Base-by-base conservation (phyloP, 345 rosid genomes). In the Salix brachista region DNA sequence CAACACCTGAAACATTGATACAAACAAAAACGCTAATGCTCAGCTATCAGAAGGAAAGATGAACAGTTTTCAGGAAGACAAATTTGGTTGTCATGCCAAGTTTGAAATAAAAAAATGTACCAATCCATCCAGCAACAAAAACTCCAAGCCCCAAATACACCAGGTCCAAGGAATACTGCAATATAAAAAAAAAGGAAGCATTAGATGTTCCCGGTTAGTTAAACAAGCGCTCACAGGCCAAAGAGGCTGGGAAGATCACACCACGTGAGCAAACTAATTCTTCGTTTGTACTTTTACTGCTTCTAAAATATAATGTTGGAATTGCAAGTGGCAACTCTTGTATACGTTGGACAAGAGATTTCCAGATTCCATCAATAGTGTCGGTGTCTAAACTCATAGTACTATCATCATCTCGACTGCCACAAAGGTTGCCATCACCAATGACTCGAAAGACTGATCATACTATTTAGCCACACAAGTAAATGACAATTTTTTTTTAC, bases 41-140 rank as follows among this genome's bases (percentile, higher is more conserved):
- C 77, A 65, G 66, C 48, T 54, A 68, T 37, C 44, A 1, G 9
- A 5, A 36, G 21, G 18, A 78, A 42, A 66, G 12, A 4, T 54
- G 32, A 6, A 16, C 58, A 69, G 16, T 21, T 36, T 13, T 28
- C 50, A n/a, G 71, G n/a, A 41, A 68, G 23, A 41, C 9, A 37
- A 12, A 18, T 67, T 32, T 23, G 46, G 23, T 30, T 60, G 3
- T 17, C n/a, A 58, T 62, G 46, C n/a, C 21, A 12, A 28, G 46
- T 46, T 73, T 14, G 67, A 23, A 76, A 67, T 71, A 14, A 46
- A 68, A 67, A 66, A 68, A 69, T 74, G 32, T 78, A 91, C 98
- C 98, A 11, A 83, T 87, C 98, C 95, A 94, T 1, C 90, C 90
- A 8, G 98, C 85, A 36, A 64, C 89, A 48, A 89, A 84, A 67